Conservation (phyloP, 1,284 basidiomycete species). For the Irpex lacteus region DNA sequence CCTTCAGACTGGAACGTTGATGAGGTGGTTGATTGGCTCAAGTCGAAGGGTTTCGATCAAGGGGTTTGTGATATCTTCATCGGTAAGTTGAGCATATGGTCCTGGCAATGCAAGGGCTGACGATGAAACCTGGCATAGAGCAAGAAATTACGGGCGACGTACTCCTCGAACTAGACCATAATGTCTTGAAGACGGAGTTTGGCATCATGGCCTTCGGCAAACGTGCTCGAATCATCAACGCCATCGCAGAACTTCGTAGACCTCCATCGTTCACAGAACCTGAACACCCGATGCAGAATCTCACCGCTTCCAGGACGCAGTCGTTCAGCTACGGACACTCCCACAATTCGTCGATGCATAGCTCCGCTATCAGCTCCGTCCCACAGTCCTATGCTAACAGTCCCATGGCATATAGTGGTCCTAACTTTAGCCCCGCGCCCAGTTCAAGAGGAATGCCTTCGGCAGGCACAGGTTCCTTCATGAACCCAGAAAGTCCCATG, state of each 20-base stretch:
- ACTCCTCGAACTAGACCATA: slow-evolving; percentile 90
- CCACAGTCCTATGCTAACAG: slow-evolving; percentile 34
- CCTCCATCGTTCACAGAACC: slow-evolving; percentile 50
- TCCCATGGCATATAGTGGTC: slow-evolving; percentile 20
- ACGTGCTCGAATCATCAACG: slow-evolving; percentile 90
- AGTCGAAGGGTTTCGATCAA: slow-evolving; percentile 82
- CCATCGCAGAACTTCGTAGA: slow-evolving; percentile 86
- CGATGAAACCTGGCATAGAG: slow-evolving; percentile 44
- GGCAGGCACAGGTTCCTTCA: slow-evolving; percentile 21
- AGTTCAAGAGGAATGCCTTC: slow-evolving; percentile 13
- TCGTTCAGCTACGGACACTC: slow-evolving; percentile 37
- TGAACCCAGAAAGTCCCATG: slow-evolving; percentile 39
- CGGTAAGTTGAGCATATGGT: slow-evolving; percentile 44
- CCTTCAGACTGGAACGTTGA: slow-evolving; percentile 85
- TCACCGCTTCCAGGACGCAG: slow-evolving; percentile 36
- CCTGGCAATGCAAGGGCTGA: not conserved
- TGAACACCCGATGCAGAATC: slow-evolving; percentile 18
- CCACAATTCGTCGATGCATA: slow-evolving; percentile 38
- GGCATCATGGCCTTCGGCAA: slow-evolving; percentile 95
- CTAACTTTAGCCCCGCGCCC: slow-evolving; percentile 11
- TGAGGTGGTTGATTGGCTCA: slow-evolving; percentile 90
- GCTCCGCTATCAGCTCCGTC: slow-evolving; percentile 39
- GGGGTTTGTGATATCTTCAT: slow-evolving; percentile 82
- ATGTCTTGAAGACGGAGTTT: slow-evolving; percentile 92
- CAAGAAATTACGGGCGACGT: slow-evolving; percentile 99